Conservation (phyloP, 305 asterid species). For the Plantago lanceolata region DNA sequence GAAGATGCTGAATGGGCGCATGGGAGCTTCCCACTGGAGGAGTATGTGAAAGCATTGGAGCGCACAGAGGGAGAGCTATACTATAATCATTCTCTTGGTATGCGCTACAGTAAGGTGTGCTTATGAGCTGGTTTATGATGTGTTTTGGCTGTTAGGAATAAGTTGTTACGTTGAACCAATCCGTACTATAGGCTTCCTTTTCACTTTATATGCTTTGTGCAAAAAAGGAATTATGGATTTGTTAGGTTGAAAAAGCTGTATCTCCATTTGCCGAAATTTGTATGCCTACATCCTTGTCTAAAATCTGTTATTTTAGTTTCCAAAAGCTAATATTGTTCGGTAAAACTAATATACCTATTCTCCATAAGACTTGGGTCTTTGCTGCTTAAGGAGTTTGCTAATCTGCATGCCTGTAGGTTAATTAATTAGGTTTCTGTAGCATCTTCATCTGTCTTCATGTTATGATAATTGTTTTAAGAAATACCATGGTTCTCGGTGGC, state of each 20-base stretch:
- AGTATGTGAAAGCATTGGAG: constrained; percentile 75
- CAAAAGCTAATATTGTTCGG: background rate
- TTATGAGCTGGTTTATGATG: constrained; percentile 27
- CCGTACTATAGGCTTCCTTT: background rate
- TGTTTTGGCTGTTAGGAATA: constrained; percentile 12
- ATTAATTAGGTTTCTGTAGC: constrained; percentile 5
- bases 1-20: constrained; percentile 77
- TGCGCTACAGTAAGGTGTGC: constrained; percentile 85
- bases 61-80: constrained; percentile 78
- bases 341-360: background rate
- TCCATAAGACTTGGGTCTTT: constrained; percentile 12
- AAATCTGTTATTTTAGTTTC: constrained; percentile 2
- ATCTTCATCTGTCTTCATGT: constrained; percentile 5
- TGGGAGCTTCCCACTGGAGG: constrained; percentile 85
- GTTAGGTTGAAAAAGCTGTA: background rate
- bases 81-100: constrained; percentile 85
- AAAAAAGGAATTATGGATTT: constrained; percentile 5
- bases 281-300: background rate
- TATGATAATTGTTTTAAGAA: constrained; percentile 9
- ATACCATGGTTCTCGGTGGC: constrained; percentile 11
- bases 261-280: constrained; percentile 4
- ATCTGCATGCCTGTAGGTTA: constrained; percentile 2
- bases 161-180: constrained; percentile 1
- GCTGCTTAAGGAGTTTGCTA: background rate
- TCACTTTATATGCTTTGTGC: constrained; percentile 1